Percentiles rank a stretch among this genome's conserved stretches.
These are phyloP conservation scores for Jaltomata sinuosa DNA, from an alignment of 257 asterid species.

Conservation along the genomic window DNA sequence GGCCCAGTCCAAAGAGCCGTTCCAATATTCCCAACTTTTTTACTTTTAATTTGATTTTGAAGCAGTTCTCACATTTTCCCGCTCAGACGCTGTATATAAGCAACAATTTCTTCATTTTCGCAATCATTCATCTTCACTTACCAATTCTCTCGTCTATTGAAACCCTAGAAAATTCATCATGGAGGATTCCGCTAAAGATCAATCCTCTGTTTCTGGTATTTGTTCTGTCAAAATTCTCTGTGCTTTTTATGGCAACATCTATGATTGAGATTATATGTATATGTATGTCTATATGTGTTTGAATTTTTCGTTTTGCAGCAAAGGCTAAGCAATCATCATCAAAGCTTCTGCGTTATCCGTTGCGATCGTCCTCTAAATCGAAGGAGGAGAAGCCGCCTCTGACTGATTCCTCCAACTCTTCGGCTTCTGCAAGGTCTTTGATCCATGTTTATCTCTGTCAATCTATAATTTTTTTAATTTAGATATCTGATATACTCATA, in stretches of 20 bases:
- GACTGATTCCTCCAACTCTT: slow-evolving; percentile 43
- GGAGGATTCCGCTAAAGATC: slow-evolving; percentile 52
- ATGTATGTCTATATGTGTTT: not conserved
- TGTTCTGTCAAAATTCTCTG: not conserved
- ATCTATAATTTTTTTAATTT: not conserved
- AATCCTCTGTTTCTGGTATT: slow-evolving; percentile 54
- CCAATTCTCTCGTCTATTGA: not conserved
- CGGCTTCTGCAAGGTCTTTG: slow-evolving; percentile 38
- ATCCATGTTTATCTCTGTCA: not conserved
- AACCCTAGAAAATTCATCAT: slow-evolving; percentile 15
- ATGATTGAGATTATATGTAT: not conserved
- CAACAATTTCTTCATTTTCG: not conserved
- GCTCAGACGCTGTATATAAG: slow-evolving; percentile 1
- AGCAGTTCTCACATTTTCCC: slow-evolving; percentile 1
- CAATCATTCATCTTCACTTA: not conserved
- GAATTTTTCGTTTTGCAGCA: slow-evolving; percentile 2
- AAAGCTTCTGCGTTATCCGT: slow-evolving; percentile 78
- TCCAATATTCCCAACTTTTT: not conserved
- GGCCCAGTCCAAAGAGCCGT: slow-evolving; percentile 11
- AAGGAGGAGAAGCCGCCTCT: slow-evolving; percentile 63
- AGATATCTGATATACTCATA: not conserved
- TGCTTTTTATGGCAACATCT: not conserved
- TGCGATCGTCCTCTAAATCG: slow-evolving; percentile 55
- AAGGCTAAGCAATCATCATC: slow-evolving; percentile 41
- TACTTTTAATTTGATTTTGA: not conserved